Evolutionary conservation across 139 green algal species (phyloP), one percentile per base, ranked within the genome.

Genomic region (Prasinococcaceae sp.): DNA sequence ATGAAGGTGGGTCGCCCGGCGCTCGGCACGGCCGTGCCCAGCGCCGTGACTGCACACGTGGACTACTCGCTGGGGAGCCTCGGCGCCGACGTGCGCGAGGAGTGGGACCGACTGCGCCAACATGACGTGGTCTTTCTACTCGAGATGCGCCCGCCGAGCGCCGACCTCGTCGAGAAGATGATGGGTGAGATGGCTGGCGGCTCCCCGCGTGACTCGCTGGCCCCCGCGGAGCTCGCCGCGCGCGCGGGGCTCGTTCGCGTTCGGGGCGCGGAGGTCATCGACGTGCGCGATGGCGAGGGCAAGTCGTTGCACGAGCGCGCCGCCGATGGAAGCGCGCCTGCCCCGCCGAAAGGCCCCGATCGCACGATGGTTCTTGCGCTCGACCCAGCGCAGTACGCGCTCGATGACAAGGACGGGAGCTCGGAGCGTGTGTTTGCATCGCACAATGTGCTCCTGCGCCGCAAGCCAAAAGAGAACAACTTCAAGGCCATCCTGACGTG

Each of bases 81-180:
- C 52, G 57, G 82, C 1, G 60, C 53, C 0, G 74, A 84, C 30
- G 68, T 94, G 41, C 56, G 57, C 22, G 25, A 23, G 1, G 87
- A 97, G 65, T 98, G 90, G 90, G 83, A 98, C 53, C 75, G 84
- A 35, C 38, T 90, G 6, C 85, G 79, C 61, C 71, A 90, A 67
- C 84, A 95, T 54, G 90, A 98, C 58, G 88, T 96, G 49, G 50
- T 98, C 10, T 98, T 98, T 66, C 67, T 98, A 35, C 55, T 98
- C 36, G 76, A 70, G 4, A 55, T 72, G n/a, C 39, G 25, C 4
- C 49, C 53, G 26, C 41, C 44, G n/a, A n/a, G n/a, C n/a, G n/a
- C n/a, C n/a, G n/a, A n/a, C n/a, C n/a, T n/a, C n/a, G n/a, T n/a
- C n/a, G n/a, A n/a, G n/a, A n/a, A n/a, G n/a, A n/a, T n/a, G n/a